Base-by-base conservation (phyloP, 495 filamentous ascomycete genomes). In the Articulospora tetracladia region DNA sequence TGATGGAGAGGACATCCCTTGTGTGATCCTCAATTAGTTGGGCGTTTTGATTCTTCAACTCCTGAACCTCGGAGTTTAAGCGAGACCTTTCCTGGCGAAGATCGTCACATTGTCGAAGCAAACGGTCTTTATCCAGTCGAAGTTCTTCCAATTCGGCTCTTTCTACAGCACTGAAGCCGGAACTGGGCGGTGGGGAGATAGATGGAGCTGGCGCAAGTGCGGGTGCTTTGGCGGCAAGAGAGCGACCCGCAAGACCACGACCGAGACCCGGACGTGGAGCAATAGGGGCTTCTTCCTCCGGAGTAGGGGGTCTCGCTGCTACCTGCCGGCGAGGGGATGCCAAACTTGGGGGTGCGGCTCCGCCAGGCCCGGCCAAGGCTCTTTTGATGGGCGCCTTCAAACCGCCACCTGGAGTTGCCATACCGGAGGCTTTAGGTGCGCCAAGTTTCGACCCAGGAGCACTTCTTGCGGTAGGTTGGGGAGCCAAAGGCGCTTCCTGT, bases 1-100 rank as follows among this genome's bases (percentile, higher is more conserved):
- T 97, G 73, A 98, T 93, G 64, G 90, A 91, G 22, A 99, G 81
- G 11, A 97, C 90, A 69, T 98, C 94, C 53, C 93, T 79, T 1
- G 95, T 99, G 68, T 97, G 93, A 65, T 98, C 94, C 74, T 99
- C 95, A 53, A 98, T 98, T 17, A 98, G 79, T 63, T 96, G 88
- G 17, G 95, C 94, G 65, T 99, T 98, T 68, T 97, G 89, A 63
- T 96, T 92, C 71, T 93, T 91, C 1, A 97, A 79, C 69, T 97
- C 93, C 54, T 89, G 86, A 49, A 97, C 83, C 61, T 93, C 88
- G 0, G 88, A 92, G 44, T 79, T 81, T 11, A 93, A 77, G 60
- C 83, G 89, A 19, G 85, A 79, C 46, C 89, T 85, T 44, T 95
- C 90, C 25, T 85, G 77, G 19, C 88, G 85, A 53, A 91, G 74